Evolutionary conservation across 495 filamentous ascomycete species (phyloP).

Genomic region (Glarea lozoyensis): DNA sequence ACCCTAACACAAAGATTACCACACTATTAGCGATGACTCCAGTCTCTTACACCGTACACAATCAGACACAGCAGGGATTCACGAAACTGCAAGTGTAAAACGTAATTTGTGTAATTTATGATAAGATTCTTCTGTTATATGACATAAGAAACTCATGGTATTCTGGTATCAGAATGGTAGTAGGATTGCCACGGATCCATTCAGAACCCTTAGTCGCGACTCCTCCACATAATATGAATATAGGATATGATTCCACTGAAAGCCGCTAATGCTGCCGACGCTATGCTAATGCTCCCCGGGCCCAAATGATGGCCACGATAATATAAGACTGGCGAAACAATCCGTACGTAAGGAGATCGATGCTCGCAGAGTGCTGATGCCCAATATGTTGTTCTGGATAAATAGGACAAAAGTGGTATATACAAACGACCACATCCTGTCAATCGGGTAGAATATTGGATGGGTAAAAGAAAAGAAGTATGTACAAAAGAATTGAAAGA

Average conservation of each 20-base stretch:
- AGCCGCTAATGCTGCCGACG: constrained; percentile 11
- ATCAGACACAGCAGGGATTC: no score
- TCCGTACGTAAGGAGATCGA: constrained; percentile 7
- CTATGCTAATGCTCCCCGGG: constrained; percentile 17
- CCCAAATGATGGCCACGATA: constrained; percentile 12
- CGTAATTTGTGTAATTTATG: no score
- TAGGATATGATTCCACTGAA: not conserved
- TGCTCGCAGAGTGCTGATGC: no score
- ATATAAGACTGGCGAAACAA: constrained; percentile 4
- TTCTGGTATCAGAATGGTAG: no score
- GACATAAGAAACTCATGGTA: no score
- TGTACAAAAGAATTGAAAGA: constrained; percentile 24
- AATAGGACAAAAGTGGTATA: constrained; percentile 9
- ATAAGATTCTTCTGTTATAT: no score
- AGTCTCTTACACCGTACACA: no score
- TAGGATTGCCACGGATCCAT: no score
- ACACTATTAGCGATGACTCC: no score
- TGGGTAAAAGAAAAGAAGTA: constrained; percentile 26
- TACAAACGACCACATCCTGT: constrained; percentile 6
- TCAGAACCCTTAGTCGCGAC: not conserved
- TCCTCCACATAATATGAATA: not conserved
- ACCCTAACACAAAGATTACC: no score
- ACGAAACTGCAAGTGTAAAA: no score
- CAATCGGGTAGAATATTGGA: constrained; percentile 2
- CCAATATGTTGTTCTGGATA: constrained; percentile 7